Base-by-base conservation (phyloP, 345 rosid genomes). In the Salix udensis region DNA sequence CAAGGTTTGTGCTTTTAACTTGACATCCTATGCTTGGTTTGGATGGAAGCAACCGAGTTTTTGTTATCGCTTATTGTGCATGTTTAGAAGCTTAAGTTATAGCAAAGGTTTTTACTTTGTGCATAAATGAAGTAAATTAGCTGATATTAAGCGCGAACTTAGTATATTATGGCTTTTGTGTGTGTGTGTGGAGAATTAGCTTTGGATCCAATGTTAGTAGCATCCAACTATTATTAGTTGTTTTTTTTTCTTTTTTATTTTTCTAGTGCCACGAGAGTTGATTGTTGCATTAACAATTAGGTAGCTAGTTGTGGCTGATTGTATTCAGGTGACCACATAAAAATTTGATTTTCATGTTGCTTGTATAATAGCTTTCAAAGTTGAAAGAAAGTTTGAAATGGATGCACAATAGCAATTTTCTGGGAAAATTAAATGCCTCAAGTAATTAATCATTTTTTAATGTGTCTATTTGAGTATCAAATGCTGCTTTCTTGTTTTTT, bases 81-180 rank as follows among this genome's bases (percentile, higher is more conserved):
- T 73, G 36, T 23, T 39, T 30, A 73, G 23, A 67, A 68, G 74
- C 77, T 73, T 6, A 60, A 48, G 21, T 36, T 68, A 44, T 65
- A 48, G 74, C 26, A 64, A 66, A 65, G 42, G 67, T 71, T 71
- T 42, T 71, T 37, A 65, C 81, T 75, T 75, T 80, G 68, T 73
- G 24, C 76, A 66, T 68, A 28, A 53, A 76, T 68, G 50, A 64
- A 69, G 23, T 74, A 58, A 42, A 23, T 62, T 77, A 42, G 60
- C 61, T 39, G 36, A 66, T 65, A 48, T 53, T 14, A 40, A 19
- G 46, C 26, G 23, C 21, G 48, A 46, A 44, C 36, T 44, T 36
- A 28, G 73, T 46, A 46, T 74, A 67, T 44, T 69, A 60, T 58
- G 58, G 6, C 50, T 46, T 11, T 52, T 68, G 30, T 28, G 28